Percentiles rank a stretch among this genome's conserved stretches.
phyloP scores from a whole-genome alignment of 148 eudicot species.

The Rhododendron mucronatum region DNA sequence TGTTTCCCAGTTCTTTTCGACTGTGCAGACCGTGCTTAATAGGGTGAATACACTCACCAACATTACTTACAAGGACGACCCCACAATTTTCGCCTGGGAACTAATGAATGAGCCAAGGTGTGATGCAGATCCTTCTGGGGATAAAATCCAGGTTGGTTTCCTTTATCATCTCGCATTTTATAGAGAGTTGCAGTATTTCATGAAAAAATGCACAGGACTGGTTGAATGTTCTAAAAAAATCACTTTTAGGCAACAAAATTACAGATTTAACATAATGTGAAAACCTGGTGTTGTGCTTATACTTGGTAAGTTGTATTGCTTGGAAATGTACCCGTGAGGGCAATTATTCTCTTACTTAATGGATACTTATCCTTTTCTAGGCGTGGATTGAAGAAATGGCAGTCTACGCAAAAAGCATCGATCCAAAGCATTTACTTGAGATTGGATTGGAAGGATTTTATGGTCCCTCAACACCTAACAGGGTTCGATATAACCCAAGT shows the following conservation, averaged over 20 bases:
- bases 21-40: slow-evolving; percentile 56
- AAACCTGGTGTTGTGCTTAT: not conserved
- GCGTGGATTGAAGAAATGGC: slow-evolving; percentile 93
- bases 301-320: not conserved
- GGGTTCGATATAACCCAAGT: slow-evolving; percentile 55
- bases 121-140: slow-evolving; percentile 63
- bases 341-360: not conserved
- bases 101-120: slow-evolving; percentile 80
- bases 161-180: not conserved
- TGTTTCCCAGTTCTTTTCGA: not conserved
- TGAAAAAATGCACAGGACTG: not conserved
- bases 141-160: slow-evolving; percentile 55
- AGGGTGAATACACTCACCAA: slow-evolving; percentile 71
- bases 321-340: not conserved
- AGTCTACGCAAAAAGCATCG: slow-evolving; percentile 67
- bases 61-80: slow-evolving; percentile 85
- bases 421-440: slow-evolving; percentile 68
- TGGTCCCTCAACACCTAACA: slow-evolving; percentile 67
- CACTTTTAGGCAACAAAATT: not conserved
- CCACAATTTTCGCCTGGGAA: slow-evolving; percentile 89
- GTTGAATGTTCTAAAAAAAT: not conserved
- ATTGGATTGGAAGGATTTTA: slow-evolving; percentile 83
- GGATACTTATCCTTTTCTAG: slow-evolving; percentile 24
- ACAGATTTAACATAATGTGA: not conserved
- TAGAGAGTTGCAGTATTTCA: not conserved